These are phyloP conservation scores for Scutellaria barbata DNA, from an alignment of 257 asterid genomes.

Conservation along the genomic window DNA sequence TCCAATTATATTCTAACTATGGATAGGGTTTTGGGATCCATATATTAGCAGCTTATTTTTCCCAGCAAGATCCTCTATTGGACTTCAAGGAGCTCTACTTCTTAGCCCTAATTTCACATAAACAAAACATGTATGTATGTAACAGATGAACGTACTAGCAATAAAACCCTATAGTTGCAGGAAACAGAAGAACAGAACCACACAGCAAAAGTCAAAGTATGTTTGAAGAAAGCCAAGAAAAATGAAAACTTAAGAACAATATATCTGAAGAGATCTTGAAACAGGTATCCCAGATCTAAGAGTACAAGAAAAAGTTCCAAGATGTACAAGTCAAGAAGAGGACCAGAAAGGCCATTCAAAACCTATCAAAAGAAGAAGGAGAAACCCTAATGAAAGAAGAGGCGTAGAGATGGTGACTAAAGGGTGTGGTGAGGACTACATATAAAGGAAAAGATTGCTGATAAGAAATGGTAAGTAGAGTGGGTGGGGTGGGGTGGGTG, in stretches of 20 bases:
- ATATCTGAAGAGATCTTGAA: background rate
- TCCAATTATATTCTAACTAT: constrained; percentile 32
- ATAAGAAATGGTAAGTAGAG: constrained; percentile 37
- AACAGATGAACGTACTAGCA: too few species aligned
- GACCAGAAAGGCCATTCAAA: background rate
- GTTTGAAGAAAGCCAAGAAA: background rate
- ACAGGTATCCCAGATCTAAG: constrained; percentile 22
- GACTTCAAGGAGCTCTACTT: constrained; percentile 97
- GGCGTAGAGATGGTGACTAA: constrained; percentile 26
- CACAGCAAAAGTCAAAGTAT: too few species aligned
- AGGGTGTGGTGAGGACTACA: constrained; percentile 27
- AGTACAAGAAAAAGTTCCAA: background rate
- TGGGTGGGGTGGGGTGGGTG: constrained; percentile 17
- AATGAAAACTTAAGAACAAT: background rate
- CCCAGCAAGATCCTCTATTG: constrained; percentile 76
- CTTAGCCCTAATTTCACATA: background rate
- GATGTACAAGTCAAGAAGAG: too few species aligned
- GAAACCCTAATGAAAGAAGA: constrained; percentile 38
- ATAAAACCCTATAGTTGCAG: background rate
- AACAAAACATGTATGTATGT: too few species aligned
- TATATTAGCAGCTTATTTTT: constrained; percentile 74
- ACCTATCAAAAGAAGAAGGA: background rate
- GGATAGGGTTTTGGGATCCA: constrained; percentile 87
- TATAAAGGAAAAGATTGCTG: constrained; percentile 42
- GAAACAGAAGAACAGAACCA: too few species aligned